phyloP scores from a whole-genome alignment of 768 basidiomycete genomes.

The Suillus cothurnatus region DNA sequence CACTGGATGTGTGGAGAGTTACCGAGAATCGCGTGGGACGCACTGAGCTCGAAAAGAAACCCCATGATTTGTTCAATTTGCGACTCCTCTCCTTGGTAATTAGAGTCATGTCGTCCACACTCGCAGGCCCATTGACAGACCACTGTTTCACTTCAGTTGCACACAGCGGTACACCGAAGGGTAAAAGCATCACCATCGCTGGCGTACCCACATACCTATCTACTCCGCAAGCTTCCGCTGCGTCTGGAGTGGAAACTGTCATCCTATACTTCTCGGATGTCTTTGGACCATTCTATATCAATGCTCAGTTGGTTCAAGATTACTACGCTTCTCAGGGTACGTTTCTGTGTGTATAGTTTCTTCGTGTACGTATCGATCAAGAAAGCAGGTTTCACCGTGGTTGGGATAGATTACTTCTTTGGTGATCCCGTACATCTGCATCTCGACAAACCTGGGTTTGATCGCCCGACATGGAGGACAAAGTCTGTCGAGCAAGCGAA shows the following conservation, averaged over 20 bases:
- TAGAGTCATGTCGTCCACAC: not conserved
- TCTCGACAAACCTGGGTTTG: constrained; percentile 38
- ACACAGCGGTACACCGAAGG: constrained; percentile 51
- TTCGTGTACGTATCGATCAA: not conserved
- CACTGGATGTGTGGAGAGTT: not conserved
- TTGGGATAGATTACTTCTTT: constrained; percentile 67
- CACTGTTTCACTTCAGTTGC: constrained; percentile 55
- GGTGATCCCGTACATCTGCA: constrained; percentile 53
- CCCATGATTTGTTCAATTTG: not conserved
- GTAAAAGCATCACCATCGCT: constrained; percentile 36
- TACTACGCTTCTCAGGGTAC: constrained; percentile 63
- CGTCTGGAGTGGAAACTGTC: constrained; percentile 40
- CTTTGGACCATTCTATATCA: constrained; percentile 59
- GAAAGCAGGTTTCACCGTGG: constrained; percentile 54
- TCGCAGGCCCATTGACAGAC: constrained; percentile 46
- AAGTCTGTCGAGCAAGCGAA: constrained; percentile 38
- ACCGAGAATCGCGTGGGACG: not conserved
- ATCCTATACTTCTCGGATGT: constrained; percentile 63
- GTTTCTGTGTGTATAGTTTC: constrained; percentile 1
- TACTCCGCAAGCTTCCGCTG: constrained; percentile 36
- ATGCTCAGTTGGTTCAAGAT: constrained; percentile 63
- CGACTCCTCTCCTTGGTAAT: not conserved
- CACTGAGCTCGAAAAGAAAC: not conserved
- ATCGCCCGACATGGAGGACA: constrained; percentile 45
- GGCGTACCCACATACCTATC: constrained; percentile 58